phyloP scores from a whole-genome alignment of 257 asterid genomes.

The Eucommia ulmoides region DNA sequence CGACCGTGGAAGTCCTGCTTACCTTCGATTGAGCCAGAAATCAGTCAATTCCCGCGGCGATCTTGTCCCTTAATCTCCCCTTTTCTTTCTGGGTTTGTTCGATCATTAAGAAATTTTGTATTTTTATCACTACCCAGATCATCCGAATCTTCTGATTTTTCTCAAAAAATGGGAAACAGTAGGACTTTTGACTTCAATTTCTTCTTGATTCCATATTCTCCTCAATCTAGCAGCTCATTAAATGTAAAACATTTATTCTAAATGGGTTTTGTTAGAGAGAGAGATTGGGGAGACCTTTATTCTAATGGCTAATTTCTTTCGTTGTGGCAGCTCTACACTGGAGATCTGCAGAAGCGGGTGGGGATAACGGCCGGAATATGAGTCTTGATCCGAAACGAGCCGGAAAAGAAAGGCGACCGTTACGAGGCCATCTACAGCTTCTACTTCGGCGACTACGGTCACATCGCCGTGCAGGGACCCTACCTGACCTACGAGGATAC shows the following conservation, averaged over 20 bases:
- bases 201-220: too few species aligned
- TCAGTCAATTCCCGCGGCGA: constrained; percentile 72
- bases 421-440: constrained; percentile 88
- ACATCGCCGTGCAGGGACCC: constrained; percentile 78
- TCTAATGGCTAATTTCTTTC: background rate
- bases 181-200: too few species aligned
- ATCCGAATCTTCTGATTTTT: too few species aligned
- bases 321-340: constrained; percentile 53
- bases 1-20: constrained; percentile 96
- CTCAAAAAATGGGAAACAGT: too few species aligned
- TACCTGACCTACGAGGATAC: constrained; percentile 79
- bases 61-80: constrained; percentile 46
- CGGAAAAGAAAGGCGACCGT: constrained; percentile 84
- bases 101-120: background rate
- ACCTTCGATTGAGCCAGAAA: constrained; percentile 80
- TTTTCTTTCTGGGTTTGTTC: background rate
- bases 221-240: too few species aligned
- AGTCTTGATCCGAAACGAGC: constrained; percentile 65
- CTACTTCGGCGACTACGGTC: constrained; percentile 91
- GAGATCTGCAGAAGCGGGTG: constrained; percentile 57
- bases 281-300: too few species aligned
- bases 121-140: too few species aligned
- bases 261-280: too few species aligned
- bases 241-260: too few species aligned
- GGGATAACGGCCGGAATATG: constrained; percentile 91